Conservation (phyloP, 1,284 basidiomycete species). For the Ceratobasidium theobromae region DNA sequence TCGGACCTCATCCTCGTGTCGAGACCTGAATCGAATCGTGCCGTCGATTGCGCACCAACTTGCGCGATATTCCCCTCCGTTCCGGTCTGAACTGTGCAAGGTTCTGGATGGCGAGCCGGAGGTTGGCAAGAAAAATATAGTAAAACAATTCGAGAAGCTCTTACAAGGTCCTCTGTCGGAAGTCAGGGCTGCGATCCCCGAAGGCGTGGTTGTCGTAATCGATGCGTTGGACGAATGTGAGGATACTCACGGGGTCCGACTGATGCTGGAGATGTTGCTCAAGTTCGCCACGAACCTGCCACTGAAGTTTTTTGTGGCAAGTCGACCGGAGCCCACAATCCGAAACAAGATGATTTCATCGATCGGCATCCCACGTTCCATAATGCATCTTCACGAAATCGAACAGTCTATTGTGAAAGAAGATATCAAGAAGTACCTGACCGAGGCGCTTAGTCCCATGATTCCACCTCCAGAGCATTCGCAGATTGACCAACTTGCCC, state of each 20-base stretch:
- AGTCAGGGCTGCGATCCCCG: not conserved
- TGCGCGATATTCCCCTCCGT: not conserved
- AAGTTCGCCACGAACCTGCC: not conserved
- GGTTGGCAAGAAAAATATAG: not conserved
- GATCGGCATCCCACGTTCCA: not conserved
- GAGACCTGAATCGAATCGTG: not conserved
- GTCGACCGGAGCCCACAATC: not conserved
- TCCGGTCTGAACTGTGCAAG: not conserved
- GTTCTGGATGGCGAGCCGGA: not conserved
- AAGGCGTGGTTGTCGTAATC: not conserved
- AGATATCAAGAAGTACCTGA: slow-evolving; percentile 2
- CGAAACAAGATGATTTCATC: not conserved
- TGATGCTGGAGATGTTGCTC: not conserved
- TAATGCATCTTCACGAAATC: slow-evolving; percentile 4
- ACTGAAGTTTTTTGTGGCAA: not conserved
- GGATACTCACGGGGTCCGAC: not conserved
- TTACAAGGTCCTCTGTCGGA: not conserved
- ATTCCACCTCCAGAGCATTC: not conserved
- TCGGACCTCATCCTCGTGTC: not conserved
- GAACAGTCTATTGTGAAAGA: not conserved
- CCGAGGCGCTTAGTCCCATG: not conserved
- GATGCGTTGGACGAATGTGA: slow-evolving; percentile 12
- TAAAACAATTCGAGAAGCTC: slow-evolving; percentile 3
- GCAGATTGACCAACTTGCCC: not conserved
- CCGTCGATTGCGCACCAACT: slow-evolving; percentile 12